These are phyloP conservation scores for Intubia oerlemansii DNA, from an alignment of 2,329 filamentous ascomycete species.

Conservation along the genomic window DNA sequence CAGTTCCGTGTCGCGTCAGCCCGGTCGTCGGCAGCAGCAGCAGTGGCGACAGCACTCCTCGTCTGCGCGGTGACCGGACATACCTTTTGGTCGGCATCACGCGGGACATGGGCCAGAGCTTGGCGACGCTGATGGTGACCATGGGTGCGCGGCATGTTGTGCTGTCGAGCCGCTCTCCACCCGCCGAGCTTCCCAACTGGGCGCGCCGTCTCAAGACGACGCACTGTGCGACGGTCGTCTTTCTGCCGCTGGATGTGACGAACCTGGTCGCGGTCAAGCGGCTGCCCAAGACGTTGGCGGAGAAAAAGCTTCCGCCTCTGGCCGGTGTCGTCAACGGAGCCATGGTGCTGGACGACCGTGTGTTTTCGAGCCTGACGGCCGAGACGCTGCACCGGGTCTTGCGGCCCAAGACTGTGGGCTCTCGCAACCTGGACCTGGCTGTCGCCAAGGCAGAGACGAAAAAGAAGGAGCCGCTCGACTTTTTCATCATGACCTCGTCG, in stretches of 20 bases:
- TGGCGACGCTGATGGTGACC: constrained; percentile 17
- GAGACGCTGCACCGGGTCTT: constrained; percentile 17
- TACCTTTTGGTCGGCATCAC: constrained; percentile 21
- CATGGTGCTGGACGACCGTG: constrained; percentile 22
- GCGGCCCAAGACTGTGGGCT: constrained; percentile 19
- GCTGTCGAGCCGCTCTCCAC: constrained; percentile 17
- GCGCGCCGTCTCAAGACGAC: constrained; percentile 10
- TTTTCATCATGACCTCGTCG: constrained; percentile 25
- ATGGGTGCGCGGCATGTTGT: constrained; percentile 19
- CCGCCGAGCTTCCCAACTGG: constrained; percentile 13
- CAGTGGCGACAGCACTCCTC: no score
- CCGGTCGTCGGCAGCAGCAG: no score
- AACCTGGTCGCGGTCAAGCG: constrained; percentile 10
- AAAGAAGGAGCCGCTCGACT: no score
- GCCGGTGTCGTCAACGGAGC: constrained; percentile 22
- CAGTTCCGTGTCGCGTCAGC: no score
- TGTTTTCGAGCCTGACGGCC: constrained; percentile 19
- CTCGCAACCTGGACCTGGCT: constrained; percentile 15
- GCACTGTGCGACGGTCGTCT: constrained; percentile 9
- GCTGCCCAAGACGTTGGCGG: constrained; percentile 10
- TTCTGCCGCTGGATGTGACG: constrained; percentile 12
- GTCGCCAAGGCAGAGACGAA: no score
- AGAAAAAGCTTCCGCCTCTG: constrained; percentile 11
- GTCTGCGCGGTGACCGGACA: constrained; percentile 15
- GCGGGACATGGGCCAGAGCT: constrained; percentile 21